Conservation (phyloP, 2,329 filamentous ascomycete species). For the Penicillium sp. region DNA sequence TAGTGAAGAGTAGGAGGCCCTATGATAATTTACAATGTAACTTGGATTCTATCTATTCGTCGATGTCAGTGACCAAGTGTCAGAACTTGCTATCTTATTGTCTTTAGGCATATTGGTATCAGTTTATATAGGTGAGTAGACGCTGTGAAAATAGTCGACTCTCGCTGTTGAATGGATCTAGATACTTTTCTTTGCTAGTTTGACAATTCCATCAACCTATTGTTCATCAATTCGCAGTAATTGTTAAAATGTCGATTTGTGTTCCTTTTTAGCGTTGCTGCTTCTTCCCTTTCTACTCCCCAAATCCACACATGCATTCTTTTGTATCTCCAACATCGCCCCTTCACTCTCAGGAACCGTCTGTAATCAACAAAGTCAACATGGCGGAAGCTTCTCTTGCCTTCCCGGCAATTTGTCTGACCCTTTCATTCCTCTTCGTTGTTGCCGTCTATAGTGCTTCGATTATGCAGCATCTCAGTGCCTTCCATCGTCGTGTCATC, state of each 20-base stretch:
- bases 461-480: neutral
- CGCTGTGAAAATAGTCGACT: neutral
- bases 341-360: neutral
- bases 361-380: neutral
- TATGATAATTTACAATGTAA: neutral
- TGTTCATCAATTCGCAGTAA: neutral
- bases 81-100: neutral
- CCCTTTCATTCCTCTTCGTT: conserved; percentile 18
- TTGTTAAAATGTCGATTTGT: too few relatives aligned
- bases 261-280: neutral
- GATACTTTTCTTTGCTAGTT: neutral
- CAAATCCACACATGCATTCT: neutral
- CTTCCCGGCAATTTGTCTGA: conserved; percentile 14
- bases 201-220: neutral
- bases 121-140: neutral
- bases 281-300: neutral
- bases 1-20: neutral
- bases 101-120: too few relatives aligned
- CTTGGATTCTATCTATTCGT: neutral
- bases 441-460: conserved; percentile 5
- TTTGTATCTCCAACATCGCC: neutral
- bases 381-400: conserved; percentile 7
- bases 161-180: neutral
- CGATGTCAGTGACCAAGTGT: neutral
- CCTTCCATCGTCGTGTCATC: neutral